These are phyloP conservation scores for Austroboletus olivaceoglutinosus DNA, from an alignment of 1,284 basidiomycete genomes.

Conservation along the genomic window DNA sequence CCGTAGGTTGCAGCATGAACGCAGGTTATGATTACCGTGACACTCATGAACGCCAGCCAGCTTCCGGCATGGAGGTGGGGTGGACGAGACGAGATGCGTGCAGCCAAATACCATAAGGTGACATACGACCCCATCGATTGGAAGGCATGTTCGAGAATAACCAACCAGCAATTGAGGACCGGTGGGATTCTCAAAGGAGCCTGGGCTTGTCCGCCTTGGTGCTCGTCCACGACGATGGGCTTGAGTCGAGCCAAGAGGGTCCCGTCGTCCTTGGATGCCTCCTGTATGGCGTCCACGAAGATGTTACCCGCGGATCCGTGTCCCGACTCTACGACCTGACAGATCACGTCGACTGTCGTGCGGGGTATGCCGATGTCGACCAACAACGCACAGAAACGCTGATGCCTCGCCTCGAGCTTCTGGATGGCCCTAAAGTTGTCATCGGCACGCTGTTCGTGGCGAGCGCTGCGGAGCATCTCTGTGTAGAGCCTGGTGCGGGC, in stretches of 20 bases:
- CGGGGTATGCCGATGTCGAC: conserved; percentile 32
- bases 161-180: too few species aligned
- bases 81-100: too few species aligned
- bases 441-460: conserved; percentile 20
- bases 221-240: conserved; percentile 40
- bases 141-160: too few species aligned
- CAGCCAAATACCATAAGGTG: too few species aligned
- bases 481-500: conserved; percentile 32
- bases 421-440: conserved; percentile 34
- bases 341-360: conserved; percentile 24
- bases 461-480: conserved; percentile 26
- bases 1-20: too few species aligned
- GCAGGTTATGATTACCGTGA: too few species aligned
- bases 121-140: too few species aligned
- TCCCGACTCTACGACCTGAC: conserved; percentile 16
- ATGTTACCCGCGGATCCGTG: conserved; percentile 41
- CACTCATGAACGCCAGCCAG: too few species aligned
- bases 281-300: conserved; percentile 46
- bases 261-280: conserved; percentile 38
- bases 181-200: too few species aligned
- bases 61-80: too few species aligned
- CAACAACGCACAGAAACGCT: conserved; percentile 32
- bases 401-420: conserved; percentile 24
- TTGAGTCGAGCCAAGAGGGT: conserved; percentile 47
- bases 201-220: too few species aligned